Conservation (phyloP, 148 eudicot species). For the Silene uniflora region DNA sequence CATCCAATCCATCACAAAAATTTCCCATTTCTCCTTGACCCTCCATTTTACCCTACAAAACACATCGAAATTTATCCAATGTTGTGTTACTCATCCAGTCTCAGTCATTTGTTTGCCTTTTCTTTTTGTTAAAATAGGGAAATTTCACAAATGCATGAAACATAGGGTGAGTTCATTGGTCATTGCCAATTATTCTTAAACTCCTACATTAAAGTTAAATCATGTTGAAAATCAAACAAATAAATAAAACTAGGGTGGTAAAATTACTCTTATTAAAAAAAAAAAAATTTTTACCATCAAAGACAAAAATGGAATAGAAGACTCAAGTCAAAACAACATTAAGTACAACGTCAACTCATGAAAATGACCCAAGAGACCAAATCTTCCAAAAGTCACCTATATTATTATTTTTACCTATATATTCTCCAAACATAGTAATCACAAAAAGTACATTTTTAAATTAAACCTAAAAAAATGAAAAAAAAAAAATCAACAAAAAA, state of each 20-base stretch:
- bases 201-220: background rate
- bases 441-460: background rate
- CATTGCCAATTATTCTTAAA: background rate
- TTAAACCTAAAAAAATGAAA: background rate
- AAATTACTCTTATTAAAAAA: background rate
- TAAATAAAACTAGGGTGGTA: too few relatives aligned
- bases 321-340: background rate
- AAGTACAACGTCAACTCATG: constrained; percentile 21
- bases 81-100: background rate
- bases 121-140: background rate
- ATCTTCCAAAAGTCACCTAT: constrained; percentile 13
- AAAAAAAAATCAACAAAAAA: too few relatives aligned
- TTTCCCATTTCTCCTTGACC: constrained; percentile 43
- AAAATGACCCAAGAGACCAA: constrained; percentile 25
- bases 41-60: constrained; percentile 45
- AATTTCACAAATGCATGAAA: background rate
- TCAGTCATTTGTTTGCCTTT: too few relatives aligned
- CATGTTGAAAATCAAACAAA: too few relatives aligned
- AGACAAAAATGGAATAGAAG: constrained; percentile 4
- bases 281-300: background rate
- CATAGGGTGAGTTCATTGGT: background rate
- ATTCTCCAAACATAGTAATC: background rate
- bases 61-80: background rate
- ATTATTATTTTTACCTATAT: too few relatives aligned
- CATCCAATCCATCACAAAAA: constrained; percentile 37